Conservation (phyloP, 768 basidiomycete species). For the Rhodotorula babjevae region DNA sequence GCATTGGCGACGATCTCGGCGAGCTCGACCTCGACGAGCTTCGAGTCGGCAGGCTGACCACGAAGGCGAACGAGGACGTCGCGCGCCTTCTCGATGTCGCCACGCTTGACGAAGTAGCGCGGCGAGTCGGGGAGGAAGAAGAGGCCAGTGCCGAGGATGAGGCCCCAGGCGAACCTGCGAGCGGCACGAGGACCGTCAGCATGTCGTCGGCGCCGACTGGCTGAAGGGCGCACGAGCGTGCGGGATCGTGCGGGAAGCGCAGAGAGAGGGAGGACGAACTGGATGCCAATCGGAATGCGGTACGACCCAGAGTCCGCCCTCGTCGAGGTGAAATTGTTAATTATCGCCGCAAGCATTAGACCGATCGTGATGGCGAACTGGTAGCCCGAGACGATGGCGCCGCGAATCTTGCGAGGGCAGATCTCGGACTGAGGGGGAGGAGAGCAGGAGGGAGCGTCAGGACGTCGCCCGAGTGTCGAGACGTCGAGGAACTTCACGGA, state of each 20-base stretch:
- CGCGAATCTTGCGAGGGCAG: conserved; percentile 70
- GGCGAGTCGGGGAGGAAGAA: conserved; percentile 52
- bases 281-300: conserved; percentile 62
- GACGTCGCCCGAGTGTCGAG: background rate
- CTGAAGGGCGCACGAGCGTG: no score
- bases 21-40: conserved; percentile 56
- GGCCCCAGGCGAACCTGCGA: conserved; percentile 57
- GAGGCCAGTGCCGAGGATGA: conserved; percentile 67
- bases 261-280: background rate
- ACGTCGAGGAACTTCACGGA: no score
- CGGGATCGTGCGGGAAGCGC: no score
- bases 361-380: conserved; percentile 61
- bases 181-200: background rate
- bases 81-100: conserved; percentile 59
- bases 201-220: no score
- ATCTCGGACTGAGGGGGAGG: conserved; percentile 50
- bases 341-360: conserved; percentile 49
- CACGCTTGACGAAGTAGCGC: conserved; percentile 65
- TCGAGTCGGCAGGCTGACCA: conserved; percentile 53
- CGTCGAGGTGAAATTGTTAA: conserved; percentile 63
- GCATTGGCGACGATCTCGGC: conserved; percentile 60
- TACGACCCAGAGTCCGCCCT: conserved; percentile 44
- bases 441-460: background rate
- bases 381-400: conserved; percentile 57
- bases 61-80: conserved; percentile 59